Conservation (phyloP, 2,329 filamentous ascomycete genomes). For the Penicillium sp. region DNA sequence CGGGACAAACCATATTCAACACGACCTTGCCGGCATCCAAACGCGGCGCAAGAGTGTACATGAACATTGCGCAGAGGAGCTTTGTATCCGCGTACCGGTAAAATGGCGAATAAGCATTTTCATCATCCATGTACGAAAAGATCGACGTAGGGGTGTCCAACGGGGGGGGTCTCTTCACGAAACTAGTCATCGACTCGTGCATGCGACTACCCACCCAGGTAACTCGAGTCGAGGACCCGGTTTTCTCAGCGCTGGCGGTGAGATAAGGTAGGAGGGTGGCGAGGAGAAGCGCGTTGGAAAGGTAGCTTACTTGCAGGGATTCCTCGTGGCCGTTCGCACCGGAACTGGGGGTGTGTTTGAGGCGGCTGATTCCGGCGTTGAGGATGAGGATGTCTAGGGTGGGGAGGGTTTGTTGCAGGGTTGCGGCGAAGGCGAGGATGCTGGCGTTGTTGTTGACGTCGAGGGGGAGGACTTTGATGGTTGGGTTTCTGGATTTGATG, state of each 20-base stretch:
- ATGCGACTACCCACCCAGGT: constrained; percentile 26
- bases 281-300: constrained; percentile 28
- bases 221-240: constrained; percentile 11
- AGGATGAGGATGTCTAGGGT: constrained; percentile 26
- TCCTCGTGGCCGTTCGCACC: constrained; percentile 38
- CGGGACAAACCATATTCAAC: constrained; percentile 32
- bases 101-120: constrained; percentile 1
- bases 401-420: constrained; percentile 9
- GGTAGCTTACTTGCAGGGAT: constrained; percentile 40
- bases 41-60: constrained; percentile 24
- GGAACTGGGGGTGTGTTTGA: constrained; percentile 19
- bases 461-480: constrained; percentile 20
- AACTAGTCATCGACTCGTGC: constrained; percentile 5
- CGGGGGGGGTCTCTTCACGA: constrained; percentile 14
- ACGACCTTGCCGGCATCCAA: constrained; percentile 22
- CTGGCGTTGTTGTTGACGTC: constrained; percentile 22
- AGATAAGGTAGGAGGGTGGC: constrained; percentile 33
- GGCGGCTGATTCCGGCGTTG: constrained; percentile 22
- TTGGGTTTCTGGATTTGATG: constrained; percentile 6
- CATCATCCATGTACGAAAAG: constrained; percentile 15
- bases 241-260: constrained; percentile 16
- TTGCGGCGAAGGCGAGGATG: constrained; percentile 23
- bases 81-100: constrained; percentile 23
- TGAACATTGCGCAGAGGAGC: constrained; percentile 26
- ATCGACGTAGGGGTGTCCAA: background rate